These are phyloP conservation scores for Neospermospora avenae DNA, from an alignment of 2,329 filamentous ascomycete genomes.

Conservation along the genomic window DNA sequence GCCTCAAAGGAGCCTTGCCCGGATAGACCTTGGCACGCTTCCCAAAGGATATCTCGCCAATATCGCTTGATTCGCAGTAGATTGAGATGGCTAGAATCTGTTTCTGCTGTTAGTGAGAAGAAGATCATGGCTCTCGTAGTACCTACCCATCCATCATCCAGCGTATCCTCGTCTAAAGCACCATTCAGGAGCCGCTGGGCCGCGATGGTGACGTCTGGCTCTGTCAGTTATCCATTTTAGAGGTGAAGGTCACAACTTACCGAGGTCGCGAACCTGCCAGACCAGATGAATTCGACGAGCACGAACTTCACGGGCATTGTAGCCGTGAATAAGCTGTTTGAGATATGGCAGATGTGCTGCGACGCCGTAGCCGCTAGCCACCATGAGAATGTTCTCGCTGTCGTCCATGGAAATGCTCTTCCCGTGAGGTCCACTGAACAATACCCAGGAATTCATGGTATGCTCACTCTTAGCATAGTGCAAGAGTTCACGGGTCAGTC, in stretches of 20 bases:
- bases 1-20: background rate
- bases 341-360: conserved; percentile 36
- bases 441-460: conserved; percentile 2
- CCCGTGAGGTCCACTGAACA: conserved; percentile 37
- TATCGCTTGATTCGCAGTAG: background rate
- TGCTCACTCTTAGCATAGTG: background rate
- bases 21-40: background rate
- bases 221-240: background rate
- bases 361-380: conserved; percentile 38
- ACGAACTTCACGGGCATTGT: conserved; percentile 32
- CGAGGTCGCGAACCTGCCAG: background rate
- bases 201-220: background rate
- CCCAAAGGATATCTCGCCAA: background rate
- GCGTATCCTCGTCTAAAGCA: background rate
- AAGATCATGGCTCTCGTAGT: background rate
- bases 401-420: conserved; percentile 28
- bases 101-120: background rate
- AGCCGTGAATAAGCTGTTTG: conserved; percentile 37
- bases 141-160: background rate
- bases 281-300: conserved; percentile 10
- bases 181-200: background rate
- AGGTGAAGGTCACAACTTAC: background rate
- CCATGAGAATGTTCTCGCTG: conserved; percentile 36
- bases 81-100: background rate
- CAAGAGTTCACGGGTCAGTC: conserved; percentile 27